Evolutionary conservation across 2,329 filamentous ascomycete genomes (phyloP).

Genomic region (Mycosphaerelloides madeirae): DNA sequence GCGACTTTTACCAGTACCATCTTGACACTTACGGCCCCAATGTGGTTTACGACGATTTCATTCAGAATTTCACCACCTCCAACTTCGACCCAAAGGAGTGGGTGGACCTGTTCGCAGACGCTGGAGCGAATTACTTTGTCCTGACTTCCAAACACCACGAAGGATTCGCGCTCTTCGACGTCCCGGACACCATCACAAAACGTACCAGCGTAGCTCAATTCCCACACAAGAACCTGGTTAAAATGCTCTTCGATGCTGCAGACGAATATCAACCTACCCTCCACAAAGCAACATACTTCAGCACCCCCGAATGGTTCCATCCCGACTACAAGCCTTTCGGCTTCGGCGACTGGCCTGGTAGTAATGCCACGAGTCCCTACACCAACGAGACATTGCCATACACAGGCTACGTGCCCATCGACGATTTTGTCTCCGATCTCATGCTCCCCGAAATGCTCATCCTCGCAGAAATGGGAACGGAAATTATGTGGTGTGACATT

Average conservation of each 20-base stretch:
- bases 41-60: conserved; percentile 54
- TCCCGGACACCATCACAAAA: conserved; percentile 37
- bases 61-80: conserved; percentile 50
- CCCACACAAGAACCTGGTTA: conserved; percentile 40
- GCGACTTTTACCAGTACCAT: conserved; percentile 48
- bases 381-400: conserved; percentile 41
- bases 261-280: conserved; percentile 41
- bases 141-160: conserved; percentile 46
- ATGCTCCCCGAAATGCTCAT: conserved; percentile 44
- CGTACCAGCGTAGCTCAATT: conserved; percentile 38
- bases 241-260: conserved; percentile 44
- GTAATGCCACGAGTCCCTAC: conserved; percentile 43
- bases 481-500: conserved; percentile 48
- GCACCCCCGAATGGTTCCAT: conserved; percentile 46
- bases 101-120: conserved; percentile 51
- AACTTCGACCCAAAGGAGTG: conserved; percentile 50
- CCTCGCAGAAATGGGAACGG: conserved; percentile 40
- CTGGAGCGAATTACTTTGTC: conserved; percentile 48
- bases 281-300: conserved; percentile 43
- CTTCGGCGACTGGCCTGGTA: conserved; percentile 37
- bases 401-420: conserved; percentile 40
- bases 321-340: conserved; percentile 41
- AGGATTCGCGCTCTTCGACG: conserved; percentile 44
- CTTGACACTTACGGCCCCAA: conserved; percentile 49
- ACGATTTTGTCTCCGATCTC: conserved; percentile 40